Percentiles rank a stretch among this genome's conserved stretches.
Conservation (phyloP, 192 early-diverging fungal species). For the Geranomyces michiganensis region DNA sequence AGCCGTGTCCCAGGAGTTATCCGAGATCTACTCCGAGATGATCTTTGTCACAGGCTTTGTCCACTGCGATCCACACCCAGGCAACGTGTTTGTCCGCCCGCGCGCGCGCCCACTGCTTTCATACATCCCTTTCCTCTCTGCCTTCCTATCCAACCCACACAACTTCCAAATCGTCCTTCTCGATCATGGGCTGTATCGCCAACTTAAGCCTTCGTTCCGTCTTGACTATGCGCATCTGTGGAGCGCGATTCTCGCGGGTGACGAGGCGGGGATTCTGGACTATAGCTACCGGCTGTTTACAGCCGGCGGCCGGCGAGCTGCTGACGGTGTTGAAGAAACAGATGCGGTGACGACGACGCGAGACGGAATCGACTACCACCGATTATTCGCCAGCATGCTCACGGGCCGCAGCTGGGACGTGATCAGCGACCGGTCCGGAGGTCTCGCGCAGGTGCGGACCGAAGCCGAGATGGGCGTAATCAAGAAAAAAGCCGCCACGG, state of each 20-base stretch:
- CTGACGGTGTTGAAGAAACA: neutral
- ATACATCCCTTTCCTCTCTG: slow-evolving; percentile 30
- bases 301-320: slow-evolving; percentile 7
- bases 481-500: slow-evolving; percentile 54
- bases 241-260: slow-evolving; percentile 77
- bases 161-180: slow-evolving; percentile 89
- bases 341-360: neutral
- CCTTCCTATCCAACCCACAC: slow-evolving; percentile 15
- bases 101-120: slow-evolving; percentile 23
- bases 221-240: slow-evolving; percentile 89
- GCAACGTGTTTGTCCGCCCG: slow-evolving; percentile 67
- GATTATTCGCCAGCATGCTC: slow-evolving; percentile 84
- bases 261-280: slow-evolving; percentile 70
- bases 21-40: slow-evolving; percentile 83
- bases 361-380: slow-evolving; percentile 77
- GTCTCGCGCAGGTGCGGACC: slow-evolving; percentile 49
- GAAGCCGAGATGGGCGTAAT: slow-evolving; percentile 59
- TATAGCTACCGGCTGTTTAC: slow-evolving; percentile 64
- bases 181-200: slow-evolving; percentile 88
- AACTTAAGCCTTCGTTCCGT: slow-evolving; percentile 68
- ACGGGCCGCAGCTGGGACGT: slow-evolving; percentile 85
- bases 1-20: slow-evolving; percentile 75
- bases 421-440: slow-evolving; percentile 46
- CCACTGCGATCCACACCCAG: slow-evolving; percentile 93
- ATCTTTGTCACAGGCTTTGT: slow-evolving; percentile 75